Evolutionary conservation across 2,329 filamentous ascomycete genomes (phyloP).

Genomic region (Fusarium compactum): DNA sequence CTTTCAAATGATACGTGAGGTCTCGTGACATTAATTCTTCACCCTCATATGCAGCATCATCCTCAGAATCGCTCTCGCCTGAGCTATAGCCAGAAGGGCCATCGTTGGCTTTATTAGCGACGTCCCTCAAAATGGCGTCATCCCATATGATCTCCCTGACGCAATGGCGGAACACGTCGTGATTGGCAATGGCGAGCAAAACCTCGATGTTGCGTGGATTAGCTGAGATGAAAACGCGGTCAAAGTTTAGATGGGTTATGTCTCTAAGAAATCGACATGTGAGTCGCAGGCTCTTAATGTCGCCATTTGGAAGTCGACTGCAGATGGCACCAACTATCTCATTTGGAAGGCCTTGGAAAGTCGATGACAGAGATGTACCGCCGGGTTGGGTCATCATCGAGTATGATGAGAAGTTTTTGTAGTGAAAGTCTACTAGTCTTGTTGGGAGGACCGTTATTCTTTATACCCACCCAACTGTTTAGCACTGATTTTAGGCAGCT

Average conservation of each 20-base stretch:
- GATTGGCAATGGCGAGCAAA: constrained; percentile 3
- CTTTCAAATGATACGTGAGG: not conserved
- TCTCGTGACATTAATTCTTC: not conserved
- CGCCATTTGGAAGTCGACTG: not conserved
- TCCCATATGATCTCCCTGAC: constrained; percentile 20
- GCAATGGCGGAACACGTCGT: not conserved
- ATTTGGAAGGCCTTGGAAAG: not conserved
- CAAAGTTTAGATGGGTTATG: not conserved
- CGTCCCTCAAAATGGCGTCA: not conserved
- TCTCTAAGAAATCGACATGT: not conserved
- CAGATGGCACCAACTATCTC: not conserved
- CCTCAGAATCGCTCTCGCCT: not conserved
- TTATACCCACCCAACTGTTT: too few relatives aligned
- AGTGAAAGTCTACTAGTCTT: not conserved
- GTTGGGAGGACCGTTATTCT: too few relatives aligned
- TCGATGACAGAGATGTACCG: not conserved
- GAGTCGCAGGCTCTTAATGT: not conserved
- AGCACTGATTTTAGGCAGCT: too few relatives aligned
- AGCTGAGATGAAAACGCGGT: constrained; percentile 15
- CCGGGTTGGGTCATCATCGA: not conserved
- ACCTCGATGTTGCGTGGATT: not conserved
- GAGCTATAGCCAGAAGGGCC: not conserved
- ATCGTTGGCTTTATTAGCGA: not conserved
- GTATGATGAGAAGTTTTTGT: not conserved
- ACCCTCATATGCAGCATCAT: not conserved